Conservation (phyloP, 2,329 filamentous ascomycete genomes). For the Calonectria montana region DNA sequence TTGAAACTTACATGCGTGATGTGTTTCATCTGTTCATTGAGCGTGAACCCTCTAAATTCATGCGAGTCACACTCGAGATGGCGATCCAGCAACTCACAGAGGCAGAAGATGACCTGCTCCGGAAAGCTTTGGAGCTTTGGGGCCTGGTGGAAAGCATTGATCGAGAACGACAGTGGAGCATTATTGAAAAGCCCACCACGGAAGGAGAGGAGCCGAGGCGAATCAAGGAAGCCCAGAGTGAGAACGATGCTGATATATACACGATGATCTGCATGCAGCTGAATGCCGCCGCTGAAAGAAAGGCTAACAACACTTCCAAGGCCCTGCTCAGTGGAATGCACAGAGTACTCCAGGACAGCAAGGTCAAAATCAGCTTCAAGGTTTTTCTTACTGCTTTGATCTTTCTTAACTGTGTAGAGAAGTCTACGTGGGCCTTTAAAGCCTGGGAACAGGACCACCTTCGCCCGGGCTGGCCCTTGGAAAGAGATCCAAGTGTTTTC, state of each 20-base stretch:
- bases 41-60: conserved; percentile 70
- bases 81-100: conserved; percentile 59
- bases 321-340: conserved; percentile 70
- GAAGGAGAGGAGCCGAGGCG: conserved; percentile 55
- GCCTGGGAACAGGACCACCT: conserved; percentile 74
- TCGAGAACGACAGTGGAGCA: conserved; percentile 71
- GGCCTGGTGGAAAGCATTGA: conserved; percentile 74
- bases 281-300: conserved; percentile 72
- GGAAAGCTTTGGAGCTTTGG: conserved; percentile 72
- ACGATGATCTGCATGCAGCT: conserved; percentile 73
- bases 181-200: conserved; percentile 59
- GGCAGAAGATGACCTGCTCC: conserved; percentile 65
- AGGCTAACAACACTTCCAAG: conserved; percentile 69
- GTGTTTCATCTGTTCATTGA: conserved; percentile 68
- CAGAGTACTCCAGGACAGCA: conserved; percentile 70
- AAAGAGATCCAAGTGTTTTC: conserved; percentile 65
- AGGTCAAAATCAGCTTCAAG: conserved; percentile 68
- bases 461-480: conserved; percentile 70
- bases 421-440: conserved; percentile 76
- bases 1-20: conserved; percentile 71
- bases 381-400: conserved; percentile 72
- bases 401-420: conserved; percentile 74
- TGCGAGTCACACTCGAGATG: conserved; percentile 68
- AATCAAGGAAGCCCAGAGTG: conserved; percentile 61
- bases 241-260: conserved; percentile 67